Conservation (phyloP, 345 rosid genomes). For the Acer campestre region DNA sequence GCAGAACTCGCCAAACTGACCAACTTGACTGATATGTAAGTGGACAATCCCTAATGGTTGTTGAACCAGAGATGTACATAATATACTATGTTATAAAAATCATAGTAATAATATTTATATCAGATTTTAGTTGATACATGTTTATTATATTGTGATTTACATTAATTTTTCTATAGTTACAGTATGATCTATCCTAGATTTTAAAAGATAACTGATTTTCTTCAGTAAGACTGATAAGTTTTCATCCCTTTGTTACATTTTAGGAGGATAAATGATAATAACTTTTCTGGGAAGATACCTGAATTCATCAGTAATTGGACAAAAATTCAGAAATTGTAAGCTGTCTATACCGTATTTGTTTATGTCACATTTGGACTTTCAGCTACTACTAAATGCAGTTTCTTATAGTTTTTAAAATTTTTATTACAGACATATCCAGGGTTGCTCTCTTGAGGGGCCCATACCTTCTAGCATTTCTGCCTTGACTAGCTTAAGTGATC, state of each 20-base stretch:
- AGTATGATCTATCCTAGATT: not conserved
- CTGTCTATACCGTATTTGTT: not conserved
- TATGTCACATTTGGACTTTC: not conserved
- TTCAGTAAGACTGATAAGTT: not conserved
- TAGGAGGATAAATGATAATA: slow-evolving; percentile 81
- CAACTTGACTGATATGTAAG: slow-evolving; percentile 80
- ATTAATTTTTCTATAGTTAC: not conserved
- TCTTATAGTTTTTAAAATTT: not conserved
- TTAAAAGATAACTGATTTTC: not conserved
- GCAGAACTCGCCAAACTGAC: slow-evolving; percentile 50
- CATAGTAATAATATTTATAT: not conserved
- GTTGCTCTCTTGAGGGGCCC: slow-evolving; percentile 76
- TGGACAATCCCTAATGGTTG: slow-evolving; percentile 3
- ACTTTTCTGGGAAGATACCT: slow-evolving; percentile 72
- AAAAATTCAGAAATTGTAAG: slow-evolving; percentile 69
- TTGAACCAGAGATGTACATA: not conserved
- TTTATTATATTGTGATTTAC: not conserved
- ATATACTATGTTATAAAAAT: not conserved
- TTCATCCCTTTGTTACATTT: slow-evolving; percentile 20
- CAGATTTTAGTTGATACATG: not conserved
- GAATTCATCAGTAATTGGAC: slow-evolving; percentile 65
- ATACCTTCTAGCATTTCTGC: slow-evolving; percentile 71
- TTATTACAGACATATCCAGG: slow-evolving; percentile 71
- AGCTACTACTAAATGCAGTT: not conserved
- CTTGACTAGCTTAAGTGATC: slow-evolving; percentile 62